These are phyloP conservation scores for Candida peoriensis DNA, from an alignment of 805 yeast species.

Conservation along the genomic window DNA sequence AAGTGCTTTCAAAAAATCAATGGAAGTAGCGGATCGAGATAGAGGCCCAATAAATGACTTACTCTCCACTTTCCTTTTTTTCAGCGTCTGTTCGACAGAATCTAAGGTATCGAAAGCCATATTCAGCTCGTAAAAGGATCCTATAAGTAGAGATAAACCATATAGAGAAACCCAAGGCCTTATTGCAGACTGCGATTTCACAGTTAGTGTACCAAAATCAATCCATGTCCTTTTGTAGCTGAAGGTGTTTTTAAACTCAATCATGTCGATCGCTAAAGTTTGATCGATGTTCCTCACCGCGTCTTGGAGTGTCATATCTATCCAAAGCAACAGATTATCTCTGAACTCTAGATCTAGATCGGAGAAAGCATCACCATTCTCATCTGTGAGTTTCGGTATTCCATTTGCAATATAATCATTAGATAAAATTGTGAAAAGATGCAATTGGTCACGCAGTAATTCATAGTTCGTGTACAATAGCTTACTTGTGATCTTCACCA, in stretches of 20 bases:
- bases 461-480: constrained; percentile 39
- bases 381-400: constrained; percentile 19
- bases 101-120: background rate
- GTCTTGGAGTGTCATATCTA: constrained; percentile 8
- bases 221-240: constrained; percentile 9
- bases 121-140: constrained; percentile 8
- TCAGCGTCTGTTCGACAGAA: constrained; percentile 8
- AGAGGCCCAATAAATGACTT: constrained; percentile 21
- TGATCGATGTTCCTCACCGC: constrained; percentile 1
- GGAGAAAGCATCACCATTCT: constrained; percentile 6
- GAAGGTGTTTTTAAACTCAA: constrained; percentile 10
- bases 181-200: constrained; percentile 4
- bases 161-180: constrained; percentile 37
- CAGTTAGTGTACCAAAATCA: constrained; percentile 23
- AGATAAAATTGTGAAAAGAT: constrained; percentile 40
- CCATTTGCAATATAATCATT: constrained; percentile 32
- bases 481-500: constrained; percentile 30
- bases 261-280: constrained; percentile 6
- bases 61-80: constrained; percentile 27
- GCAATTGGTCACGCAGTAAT: constrained; percentile 37
- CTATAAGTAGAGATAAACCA: constrained; percentile 31
- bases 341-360: constrained; percentile 5
- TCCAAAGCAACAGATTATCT: constrained; percentile 12
- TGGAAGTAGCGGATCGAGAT: constrained; percentile 23
- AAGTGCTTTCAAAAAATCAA: constrained; percentile 19